Evolutionary conservation across 2,329 filamentous ascomycete species (phyloP), one percentile per base, ranked within the genome.

Genomic region (Myriosclerotinia curreyana): DNA sequence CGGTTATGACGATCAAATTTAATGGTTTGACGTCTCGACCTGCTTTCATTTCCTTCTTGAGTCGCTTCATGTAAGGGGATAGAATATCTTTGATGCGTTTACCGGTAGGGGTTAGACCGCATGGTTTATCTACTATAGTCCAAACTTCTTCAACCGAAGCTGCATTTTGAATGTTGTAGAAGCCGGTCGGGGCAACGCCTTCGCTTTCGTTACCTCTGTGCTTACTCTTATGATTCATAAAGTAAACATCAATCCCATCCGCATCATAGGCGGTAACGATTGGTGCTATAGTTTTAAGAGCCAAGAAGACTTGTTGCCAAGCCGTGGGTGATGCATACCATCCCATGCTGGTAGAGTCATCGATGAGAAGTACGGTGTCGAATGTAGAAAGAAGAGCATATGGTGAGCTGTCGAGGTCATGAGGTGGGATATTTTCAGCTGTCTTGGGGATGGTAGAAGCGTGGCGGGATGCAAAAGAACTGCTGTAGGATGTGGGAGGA

Each of bases 1-100:
- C 94, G 0, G 95, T 98, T 72, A 98, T 90, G 67, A 96, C 88
- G 71, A 98, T 96, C 75, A 98, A 83, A 73, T 97, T 97, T 55
- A 96, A 79, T 1, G 92, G 92, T 73, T 92, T 93, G 28, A 89
- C 80, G 17, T 77, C 75, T 4, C 75, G 76, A 5, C 72, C 69
- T 0, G 74, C 72, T 31, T 66, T 59, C 22, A 70, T 56, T 55
- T 76, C 76, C 0, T 71, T 73, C 69, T 84, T 79, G 68, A 86
- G 84, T 31, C 79, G 74, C 17, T 77, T 73, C 3, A 96, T 74
- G 73, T 97, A 97, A 0, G 90, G 86, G 53, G 81, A 79, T 6
- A 97, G 79, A 68, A 98, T 92, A 55, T 82, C 76, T 64, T 86
- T 80, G 1, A 97, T 81, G 11, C 90, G 83, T 44, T 78, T 80